Evolutionary conservation across 306 rosid genomes (phyloP).

Genomic region (Echinosophora koreensis): DNA sequence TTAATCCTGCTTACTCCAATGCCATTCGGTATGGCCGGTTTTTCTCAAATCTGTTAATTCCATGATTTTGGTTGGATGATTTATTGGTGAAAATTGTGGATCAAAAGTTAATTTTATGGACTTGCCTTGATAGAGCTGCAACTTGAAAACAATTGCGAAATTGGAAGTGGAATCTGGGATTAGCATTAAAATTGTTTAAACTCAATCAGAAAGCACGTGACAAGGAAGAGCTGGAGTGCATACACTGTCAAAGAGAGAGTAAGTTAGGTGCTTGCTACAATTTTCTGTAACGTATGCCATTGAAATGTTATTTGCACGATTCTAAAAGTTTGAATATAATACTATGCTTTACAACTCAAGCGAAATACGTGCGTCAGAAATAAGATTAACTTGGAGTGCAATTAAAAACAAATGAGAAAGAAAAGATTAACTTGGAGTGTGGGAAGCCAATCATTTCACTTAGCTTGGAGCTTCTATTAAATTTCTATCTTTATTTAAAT

Average conservation of each 20-base stretch:
- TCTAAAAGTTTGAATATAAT: background rate
- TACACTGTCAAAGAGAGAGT: no score
- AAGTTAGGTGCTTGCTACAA: background rate
- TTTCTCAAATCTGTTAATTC: no score
- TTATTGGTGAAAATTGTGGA: no score
- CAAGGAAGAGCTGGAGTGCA: background rate
- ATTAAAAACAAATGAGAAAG: background rate
- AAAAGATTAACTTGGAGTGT: background rate
- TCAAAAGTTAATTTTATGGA: no score
- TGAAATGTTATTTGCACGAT: background rate
- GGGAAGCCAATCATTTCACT: conserved; percentile 8
- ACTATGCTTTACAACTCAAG: background rate
- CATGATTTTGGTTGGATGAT: no score
- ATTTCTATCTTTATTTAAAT: background rate
- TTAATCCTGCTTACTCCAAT: no score
- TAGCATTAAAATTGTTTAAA: background rate
- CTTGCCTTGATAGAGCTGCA: no score
- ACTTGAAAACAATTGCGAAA: no score
- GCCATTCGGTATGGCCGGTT: no score
- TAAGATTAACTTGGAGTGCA: background rate
- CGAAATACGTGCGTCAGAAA: background rate
- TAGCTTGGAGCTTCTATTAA: background rate
- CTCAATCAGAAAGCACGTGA: background rate
- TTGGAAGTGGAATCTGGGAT: background rate
- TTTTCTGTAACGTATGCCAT: background rate